These are phyloP conservation scores for Amanita rimosa DNA, from an alignment of 768 basidiomycete genomes.

Conservation along the genomic window DNA sequence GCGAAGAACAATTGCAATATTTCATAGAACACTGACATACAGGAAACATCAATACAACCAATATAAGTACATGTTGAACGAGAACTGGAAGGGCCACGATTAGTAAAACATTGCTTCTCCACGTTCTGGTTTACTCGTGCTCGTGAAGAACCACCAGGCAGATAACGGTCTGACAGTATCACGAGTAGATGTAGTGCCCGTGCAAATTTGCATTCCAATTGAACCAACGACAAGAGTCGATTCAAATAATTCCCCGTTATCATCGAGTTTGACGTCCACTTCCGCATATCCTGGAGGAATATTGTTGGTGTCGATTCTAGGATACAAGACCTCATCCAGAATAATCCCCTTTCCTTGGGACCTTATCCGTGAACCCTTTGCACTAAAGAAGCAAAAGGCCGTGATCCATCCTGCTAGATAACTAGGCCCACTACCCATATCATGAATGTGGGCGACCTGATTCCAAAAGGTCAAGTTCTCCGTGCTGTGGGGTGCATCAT, in stretches of 20 bases:
- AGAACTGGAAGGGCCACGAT: no score
- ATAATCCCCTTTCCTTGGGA: not conserved
- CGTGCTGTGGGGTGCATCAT: conserved; percentile 14
- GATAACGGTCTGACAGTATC: not conserved
- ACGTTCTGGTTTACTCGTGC: no score
- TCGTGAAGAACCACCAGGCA: not conserved
- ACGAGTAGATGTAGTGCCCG: not conserved
- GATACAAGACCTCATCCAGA: not conserved
- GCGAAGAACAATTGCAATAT: no score
- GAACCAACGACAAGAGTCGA: not conserved
- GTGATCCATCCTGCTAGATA: conserved; percentile 25
- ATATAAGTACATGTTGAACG: no score
- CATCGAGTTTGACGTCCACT: not conserved
- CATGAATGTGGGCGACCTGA: conserved; percentile 16
- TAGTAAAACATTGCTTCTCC: no score
- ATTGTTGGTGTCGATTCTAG: not conserved
- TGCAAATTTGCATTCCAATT: not conserved
- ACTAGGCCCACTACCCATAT: conserved; percentile 15
- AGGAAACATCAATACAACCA: no score
- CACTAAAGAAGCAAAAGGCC: conserved; percentile 23
- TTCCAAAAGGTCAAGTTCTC: conserved; percentile 23
- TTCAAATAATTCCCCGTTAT: not conserved
- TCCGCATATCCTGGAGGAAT: not conserved
- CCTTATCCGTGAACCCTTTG: conserved; percentile 19
- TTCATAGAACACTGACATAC: no score